Percentiles rank a stretch among this genome's conserved stretches.
These are phyloP conservation scores for Blechomonas ayalai DNA, from an alignment of 208 protist genomes.

Conservation along the genomic window DNA sequence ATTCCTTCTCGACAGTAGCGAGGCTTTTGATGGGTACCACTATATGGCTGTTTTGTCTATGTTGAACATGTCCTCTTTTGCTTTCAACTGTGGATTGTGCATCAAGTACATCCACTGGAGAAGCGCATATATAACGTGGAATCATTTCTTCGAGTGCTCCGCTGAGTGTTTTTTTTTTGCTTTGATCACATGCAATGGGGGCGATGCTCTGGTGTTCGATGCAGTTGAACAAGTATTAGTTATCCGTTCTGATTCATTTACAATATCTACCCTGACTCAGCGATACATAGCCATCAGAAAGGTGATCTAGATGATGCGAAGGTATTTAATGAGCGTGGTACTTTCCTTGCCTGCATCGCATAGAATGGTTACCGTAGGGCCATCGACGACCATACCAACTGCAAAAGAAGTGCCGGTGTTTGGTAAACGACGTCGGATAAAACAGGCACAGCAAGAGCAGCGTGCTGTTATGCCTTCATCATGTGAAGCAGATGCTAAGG, in stretches of 20 bases:
- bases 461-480: not conserved
- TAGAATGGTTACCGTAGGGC: slow-evolving; percentile 23
- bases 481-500: slow-evolving; percentile 44
- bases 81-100: not conserved
- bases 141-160: not conserved
- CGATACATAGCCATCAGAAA: too few species aligned
- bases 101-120: too few species aligned
- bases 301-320: too few species aligned
- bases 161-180: slow-evolving; percentile 1
- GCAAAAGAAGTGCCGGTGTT: slow-evolving; percentile 18
- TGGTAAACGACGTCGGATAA: slow-evolving; percentile 6
- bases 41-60: slow-evolving; percentile 4
- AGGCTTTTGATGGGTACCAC: not conserved
- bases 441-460: not conserved
- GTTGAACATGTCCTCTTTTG: not conserved
- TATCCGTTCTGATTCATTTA: too few species aligned
- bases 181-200: slow-evolving; percentile 10
- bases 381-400: slow-evolving; percentile 15
- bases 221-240: too few species aligned
- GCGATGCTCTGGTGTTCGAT: not conserved
- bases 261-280: too few species aligned
- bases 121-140: not conserved
- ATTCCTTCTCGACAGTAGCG: not conserved
- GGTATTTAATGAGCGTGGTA: too few species aligned
- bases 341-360: slow-evolving; percentile 2